Percentiles rank a stretch among this genome's conserved stretches.
phyloP scores from a whole-genome alignment of 73 alveolate genomes.

The Paramecium sonneborni region DNA sequence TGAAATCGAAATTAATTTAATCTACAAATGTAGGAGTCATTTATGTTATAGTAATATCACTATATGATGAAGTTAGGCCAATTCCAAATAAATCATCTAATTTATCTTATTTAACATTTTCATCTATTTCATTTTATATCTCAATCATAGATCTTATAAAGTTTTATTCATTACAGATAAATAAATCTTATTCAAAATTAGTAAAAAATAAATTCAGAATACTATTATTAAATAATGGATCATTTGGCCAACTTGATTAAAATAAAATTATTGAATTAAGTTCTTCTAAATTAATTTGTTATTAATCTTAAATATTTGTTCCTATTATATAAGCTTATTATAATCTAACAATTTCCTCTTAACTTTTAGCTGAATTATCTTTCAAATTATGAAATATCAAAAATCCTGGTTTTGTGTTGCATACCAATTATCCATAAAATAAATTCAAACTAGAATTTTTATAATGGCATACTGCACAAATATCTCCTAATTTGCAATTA shows the following conservation, averaged over 20 bases:
- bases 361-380: background rate
- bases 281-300: background rate
- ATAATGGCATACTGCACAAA: background rate
- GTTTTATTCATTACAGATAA: background rate
- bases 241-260: background rate
- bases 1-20: background rate
- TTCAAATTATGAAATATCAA: background rate
- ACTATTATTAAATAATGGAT: background rate
- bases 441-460: background rate
- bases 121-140: background rate
- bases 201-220: background rate
- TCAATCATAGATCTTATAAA: background rate
- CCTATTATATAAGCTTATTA: background rate
- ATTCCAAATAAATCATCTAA: constrained; percentile 26
- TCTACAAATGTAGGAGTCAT: constrained; percentile 30
- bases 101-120: background rate
- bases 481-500: constrained; percentile 15
- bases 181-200: background rate
- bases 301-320: background rate
- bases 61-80: background rate
- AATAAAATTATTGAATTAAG: background rate
- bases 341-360: background rate
- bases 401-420: background rate
- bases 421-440: background rate
- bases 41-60: background rate